Base-by-base conservation (phyloP, 2,329 filamentous ascomycete species). In the Fusarium sp. region DNA sequence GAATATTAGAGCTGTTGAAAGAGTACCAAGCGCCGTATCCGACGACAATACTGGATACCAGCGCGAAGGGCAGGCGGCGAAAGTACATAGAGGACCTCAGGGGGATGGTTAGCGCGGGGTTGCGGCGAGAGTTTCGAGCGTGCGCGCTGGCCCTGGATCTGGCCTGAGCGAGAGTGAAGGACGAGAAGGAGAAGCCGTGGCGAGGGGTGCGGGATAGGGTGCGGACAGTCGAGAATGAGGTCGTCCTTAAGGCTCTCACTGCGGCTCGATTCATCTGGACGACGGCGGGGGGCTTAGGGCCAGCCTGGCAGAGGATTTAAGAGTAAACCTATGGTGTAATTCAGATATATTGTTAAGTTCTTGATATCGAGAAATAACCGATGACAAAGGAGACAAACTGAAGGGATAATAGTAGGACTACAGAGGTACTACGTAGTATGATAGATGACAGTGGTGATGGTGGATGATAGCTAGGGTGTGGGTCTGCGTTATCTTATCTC, bases 11-110 rank as follows among this genome's bases (percentile, higher is more conserved):
- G 69, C 73, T 75, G 78, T 87, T 88, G 83, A 92, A 93, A 59
- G 88, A 87, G 83, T 94, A 94, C 87, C 91, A 95, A 72, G 92
- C 91, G 70, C 92, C 91, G 82, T 91, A 93, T 73, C 91, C 92
- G 63, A 93, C 91, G 66, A 81, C 76, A 64, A 93, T 85, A 77
- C 89, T 89, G 69, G 92, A 91, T 63, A 92, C 86, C 64, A 94
- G 80, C 65, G 90, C 91, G 74, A 89, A 85, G 8, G 89, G 89
- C 73, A 92, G 85, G 74, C 90, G 87, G 70, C 92, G 90, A 78
- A 91, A 82, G 81, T 92, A 91, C 92, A 95, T 95, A 74, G 92
- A 92, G 73, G 91, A 90, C 73, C 84, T 87, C 61, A 92, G 83
- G 61, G 88, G 84, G 70, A 83, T 81, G 79, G 76, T 83, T 48